These are phyloP conservation scores for Neurospora sp. DNA, from an alignment of 495 filamentous ascomycete genomes.

Conservation along the genomic window DNA sequence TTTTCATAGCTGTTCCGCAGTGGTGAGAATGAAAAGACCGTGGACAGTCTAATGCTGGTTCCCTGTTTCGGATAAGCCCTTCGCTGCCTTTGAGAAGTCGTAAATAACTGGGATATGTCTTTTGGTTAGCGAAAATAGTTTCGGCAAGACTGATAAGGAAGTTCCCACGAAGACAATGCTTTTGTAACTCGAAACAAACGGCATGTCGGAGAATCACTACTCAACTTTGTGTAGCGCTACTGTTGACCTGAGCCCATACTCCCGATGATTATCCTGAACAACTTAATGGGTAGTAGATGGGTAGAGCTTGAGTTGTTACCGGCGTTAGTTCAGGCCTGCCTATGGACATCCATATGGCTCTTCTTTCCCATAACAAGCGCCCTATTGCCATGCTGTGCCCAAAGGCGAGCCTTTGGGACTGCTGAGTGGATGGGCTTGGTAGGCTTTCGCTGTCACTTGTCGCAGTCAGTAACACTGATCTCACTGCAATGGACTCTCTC, in stretches of 20 bases:
- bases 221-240: no score
- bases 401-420: background rate
- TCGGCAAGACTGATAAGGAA: background rate
- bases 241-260: no score
- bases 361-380: background rate
- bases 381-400: background rate
- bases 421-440: background rate
- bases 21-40: background rate
- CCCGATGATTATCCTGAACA: no score
- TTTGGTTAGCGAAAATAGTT: background rate
- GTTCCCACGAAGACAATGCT: no score
- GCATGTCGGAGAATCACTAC: background rate
- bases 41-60: background rate
- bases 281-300: no score
- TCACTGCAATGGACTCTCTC: background rate
- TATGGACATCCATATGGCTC: background rate
- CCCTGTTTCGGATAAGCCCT: background rate
- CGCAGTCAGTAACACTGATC: background rate
- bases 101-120: background rate
- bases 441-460: background rate
- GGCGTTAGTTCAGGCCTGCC: background rate
- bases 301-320: background rate
- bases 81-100: background rate
- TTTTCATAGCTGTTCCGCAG: background rate
- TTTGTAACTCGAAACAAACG: background rate